phyloP scores from a whole-genome alignment of 306 rosid genomes.

The Vigna reflexopilosa region DNA sequence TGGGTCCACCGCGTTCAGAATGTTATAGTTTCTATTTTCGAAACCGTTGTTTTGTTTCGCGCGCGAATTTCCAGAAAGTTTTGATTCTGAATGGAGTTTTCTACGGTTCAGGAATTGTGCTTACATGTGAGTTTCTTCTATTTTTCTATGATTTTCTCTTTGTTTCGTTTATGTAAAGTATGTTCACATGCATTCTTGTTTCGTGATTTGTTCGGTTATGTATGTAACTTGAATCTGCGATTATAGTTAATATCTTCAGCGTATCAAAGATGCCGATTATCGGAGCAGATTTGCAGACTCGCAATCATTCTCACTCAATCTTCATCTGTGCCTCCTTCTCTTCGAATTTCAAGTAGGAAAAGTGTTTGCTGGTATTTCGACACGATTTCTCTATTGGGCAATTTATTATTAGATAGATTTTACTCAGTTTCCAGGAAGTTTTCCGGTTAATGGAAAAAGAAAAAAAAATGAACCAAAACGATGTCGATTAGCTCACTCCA shows the following conservation, averaged over 20 bases:
- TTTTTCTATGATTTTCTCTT: neutral
- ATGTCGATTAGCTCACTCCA: neutral
- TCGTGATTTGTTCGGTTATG: conserved; percentile 2
- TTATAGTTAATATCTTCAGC: conserved; percentile 79
- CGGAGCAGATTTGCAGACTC: conserved; percentile 71
- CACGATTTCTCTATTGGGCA: neutral
- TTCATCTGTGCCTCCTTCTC: conserved; percentile 51
- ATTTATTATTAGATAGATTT: neutral
- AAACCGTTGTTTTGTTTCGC: neutral
- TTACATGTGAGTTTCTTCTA: conserved; percentile 44
- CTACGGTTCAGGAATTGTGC: conserved; percentile 43
- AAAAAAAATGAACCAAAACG: neutral
- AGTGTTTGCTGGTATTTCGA: neutral
- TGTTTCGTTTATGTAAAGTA: neutral
- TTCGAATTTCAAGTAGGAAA: conserved; percentile 63
- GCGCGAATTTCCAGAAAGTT: conserved; percentile 37
- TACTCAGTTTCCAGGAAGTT: neutral
- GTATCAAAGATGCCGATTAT: conserved; percentile 75
- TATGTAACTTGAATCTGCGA: neutral
- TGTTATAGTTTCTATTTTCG: conserved; percentile 19
- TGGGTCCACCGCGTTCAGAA: neutral
- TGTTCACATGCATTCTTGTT: conserved; percentile 47
- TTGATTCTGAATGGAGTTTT: conserved; percentile 45
- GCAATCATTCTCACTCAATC: conserved; percentile 62
- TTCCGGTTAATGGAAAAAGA: neutral